Evolutionary conservation across 768 basidiomycete genomes (phyloP).

Genomic region (Calocera cornea): DNA sequence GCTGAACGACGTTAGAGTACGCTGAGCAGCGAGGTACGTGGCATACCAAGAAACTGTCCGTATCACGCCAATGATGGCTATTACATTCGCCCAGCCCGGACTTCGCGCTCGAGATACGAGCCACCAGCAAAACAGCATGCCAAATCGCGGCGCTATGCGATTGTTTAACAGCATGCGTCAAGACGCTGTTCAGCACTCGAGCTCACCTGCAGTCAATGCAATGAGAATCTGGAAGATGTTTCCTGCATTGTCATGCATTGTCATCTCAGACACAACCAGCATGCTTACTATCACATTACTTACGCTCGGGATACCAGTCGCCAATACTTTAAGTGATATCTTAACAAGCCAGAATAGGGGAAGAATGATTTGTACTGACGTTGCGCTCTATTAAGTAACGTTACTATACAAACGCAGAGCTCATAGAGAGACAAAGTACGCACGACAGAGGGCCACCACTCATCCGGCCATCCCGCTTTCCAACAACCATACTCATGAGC

Average conservation of each 20-base stretch:
- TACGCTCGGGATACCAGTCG: slow-evolving; percentile 72
- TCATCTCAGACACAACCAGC: neutral
- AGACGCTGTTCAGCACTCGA: neutral
- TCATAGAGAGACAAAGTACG: slow-evolving; percentile 16
- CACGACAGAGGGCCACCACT: slow-evolving; percentile 78
- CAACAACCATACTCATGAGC: neutral
- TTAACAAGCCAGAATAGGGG: slow-evolving; percentile 48
- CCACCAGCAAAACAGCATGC: slow-evolving; percentile 50
- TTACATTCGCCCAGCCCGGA: slow-evolving; percentile 35
- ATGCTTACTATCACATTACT: neutral
- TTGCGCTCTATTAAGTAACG: neutral
- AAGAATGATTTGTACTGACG: slow-evolving; percentile 18
- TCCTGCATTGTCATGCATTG: slow-evolving; percentile 17
- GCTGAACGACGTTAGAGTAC: neutral
- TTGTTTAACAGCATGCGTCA: neutral
- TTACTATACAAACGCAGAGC: slow-evolving; percentile 12
- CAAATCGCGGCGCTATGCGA: slow-evolving; percentile 56
- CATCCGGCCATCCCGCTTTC: slow-evolving; percentile 59
- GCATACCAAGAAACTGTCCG: slow-evolving; percentile 53
- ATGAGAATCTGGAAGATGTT: slow-evolving; percentile 79
- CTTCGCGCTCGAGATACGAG: slow-evolving; percentile 36
- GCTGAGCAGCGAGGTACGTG: neutral
- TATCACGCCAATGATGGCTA: slow-evolving; percentile 49
- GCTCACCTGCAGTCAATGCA: slow-evolving; percentile 60
- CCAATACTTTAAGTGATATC: slow-evolving; percentile 44